These are phyloP conservation scores for Xylaria sp. DNA, from an alignment of 2,329 filamentous ascomycete species.

Conservation along the genomic window DNA sequence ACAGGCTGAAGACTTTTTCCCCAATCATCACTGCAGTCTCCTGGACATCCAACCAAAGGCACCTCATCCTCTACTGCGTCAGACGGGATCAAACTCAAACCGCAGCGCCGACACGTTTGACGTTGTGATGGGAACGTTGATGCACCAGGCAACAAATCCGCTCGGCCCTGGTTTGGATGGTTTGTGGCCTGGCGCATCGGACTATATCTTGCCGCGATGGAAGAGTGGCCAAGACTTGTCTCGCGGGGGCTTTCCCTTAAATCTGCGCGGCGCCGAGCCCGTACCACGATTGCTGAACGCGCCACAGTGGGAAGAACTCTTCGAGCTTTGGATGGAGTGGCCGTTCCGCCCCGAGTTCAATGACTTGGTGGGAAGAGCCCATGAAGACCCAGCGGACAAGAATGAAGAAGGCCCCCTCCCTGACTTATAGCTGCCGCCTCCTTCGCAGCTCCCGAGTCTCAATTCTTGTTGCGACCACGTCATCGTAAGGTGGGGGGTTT, in stretches of 20 bases:
- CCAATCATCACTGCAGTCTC: constrained; percentile 65
- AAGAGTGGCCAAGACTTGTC: constrained; percentile 59
- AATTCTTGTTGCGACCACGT: not conserved
- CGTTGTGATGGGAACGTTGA: constrained; percentile 59
- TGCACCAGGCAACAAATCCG: constrained; percentile 48
- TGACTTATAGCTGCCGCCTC: not conserved
- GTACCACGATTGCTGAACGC: constrained; percentile 61
- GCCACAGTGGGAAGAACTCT: constrained; percentile 66
- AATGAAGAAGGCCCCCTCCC: constrained; percentile 19
- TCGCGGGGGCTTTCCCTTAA: constrained; percentile 57
- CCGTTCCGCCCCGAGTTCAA: constrained; percentile 66
- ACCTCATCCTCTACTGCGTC: constrained; percentile 59
- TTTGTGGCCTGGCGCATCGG: constrained; percentile 69
- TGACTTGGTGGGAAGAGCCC: constrained; percentile 57
- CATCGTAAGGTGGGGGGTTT: no score
- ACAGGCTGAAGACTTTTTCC: constrained; percentile 71
- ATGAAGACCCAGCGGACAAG: constrained; percentile 37
- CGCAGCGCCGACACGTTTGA: constrained; percentile 63
- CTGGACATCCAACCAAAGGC: constrained; percentile 74
- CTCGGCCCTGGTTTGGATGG: constrained; percentile 59
- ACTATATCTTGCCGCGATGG: constrained; percentile 62
- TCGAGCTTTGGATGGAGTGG: constrained; percentile 72
- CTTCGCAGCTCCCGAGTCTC: no score
- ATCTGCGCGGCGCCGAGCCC: constrained; percentile 55
- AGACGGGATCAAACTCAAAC: constrained; percentile 54